Conservation (phyloP, 306 rosid genomes). For the Glycyrrhiza uralensis region DNA sequence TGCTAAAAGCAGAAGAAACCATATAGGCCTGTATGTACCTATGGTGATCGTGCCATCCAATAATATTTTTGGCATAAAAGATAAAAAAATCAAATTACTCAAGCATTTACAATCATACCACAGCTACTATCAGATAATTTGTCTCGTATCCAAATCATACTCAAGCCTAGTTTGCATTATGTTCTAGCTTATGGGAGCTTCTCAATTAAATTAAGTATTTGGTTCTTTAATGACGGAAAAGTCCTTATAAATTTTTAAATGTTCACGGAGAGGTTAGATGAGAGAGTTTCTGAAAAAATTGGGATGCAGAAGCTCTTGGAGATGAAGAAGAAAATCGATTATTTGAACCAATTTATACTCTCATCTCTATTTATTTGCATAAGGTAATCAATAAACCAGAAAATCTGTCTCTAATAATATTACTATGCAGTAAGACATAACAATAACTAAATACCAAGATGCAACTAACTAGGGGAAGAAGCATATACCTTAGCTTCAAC, state of each 20-base stretch:
- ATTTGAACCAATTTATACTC: not conserved
- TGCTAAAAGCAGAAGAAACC: not conserved
- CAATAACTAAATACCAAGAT: slow-evolving; percentile 5
- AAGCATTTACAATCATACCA: not conserved
- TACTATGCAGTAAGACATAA: not conserved
- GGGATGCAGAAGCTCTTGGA: too few relatives aligned
- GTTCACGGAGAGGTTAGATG: too few relatives aligned
- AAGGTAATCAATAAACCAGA: not conserved
- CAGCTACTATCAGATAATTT: not conserved
- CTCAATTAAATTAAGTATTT: too few relatives aligned
- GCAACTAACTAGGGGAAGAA: not conserved
- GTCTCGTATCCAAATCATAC: not conserved
- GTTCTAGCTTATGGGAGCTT: too few relatives aligned
- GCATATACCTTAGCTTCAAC: slow-evolving; percentile 76
- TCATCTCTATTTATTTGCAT: not conserved
- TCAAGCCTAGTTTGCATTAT: too few relatives aligned
- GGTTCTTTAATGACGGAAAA: too few relatives aligned
- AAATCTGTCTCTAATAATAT: not conserved
- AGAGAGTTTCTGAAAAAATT: too few relatives aligned
- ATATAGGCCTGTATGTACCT: not conserved
- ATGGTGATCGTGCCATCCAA: not conserved
- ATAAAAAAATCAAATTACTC: not conserved
- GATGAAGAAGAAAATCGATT: not conserved
- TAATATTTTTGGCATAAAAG: not conserved
- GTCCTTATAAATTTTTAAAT: too few relatives aligned